phyloP scores from a whole-genome alignment of 805 yeast genomes.

The Candida loeiensis region DNA sequence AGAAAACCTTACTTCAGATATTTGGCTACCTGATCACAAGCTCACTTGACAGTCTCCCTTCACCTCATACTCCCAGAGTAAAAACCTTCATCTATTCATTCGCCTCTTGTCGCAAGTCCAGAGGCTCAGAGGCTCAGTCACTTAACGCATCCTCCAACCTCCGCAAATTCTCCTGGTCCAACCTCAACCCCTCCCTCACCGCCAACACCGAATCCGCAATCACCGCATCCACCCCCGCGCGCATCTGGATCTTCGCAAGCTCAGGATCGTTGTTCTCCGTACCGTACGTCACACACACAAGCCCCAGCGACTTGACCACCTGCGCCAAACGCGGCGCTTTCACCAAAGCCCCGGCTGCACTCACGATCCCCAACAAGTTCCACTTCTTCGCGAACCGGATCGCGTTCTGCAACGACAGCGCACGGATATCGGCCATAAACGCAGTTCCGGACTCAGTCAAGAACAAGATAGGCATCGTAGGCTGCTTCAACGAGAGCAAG shows the following conservation, averaged over 20 bases:
- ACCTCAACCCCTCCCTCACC: conserved; percentile 74
- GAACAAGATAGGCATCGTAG: conserved; percentile 85
- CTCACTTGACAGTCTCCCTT: too few species aligned
- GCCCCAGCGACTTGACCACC: conserved; percentile 86
- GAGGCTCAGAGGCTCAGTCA: conserved; percentile 7
- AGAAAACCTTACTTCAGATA: too few species aligned
- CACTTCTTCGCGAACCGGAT: conserved; percentile 86
- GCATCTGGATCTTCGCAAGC: conserved; percentile 78
- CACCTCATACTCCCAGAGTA: too few species aligned
- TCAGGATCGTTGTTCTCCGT: conserved; percentile 79
- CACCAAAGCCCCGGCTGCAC: conserved; percentile 84
- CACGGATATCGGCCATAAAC: conserved; percentile 85
- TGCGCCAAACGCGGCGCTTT: conserved; percentile 84
- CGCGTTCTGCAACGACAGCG: conserved; percentile 84
- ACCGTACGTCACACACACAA: conserved; percentile 93
- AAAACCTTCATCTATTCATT: too few species aligned
- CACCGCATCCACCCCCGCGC: conserved; percentile 97
- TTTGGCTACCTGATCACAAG: too few species aligned
- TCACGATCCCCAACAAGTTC: conserved; percentile 88
- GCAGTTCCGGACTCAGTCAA: conserved; percentile 85
- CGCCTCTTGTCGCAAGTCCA: too few species aligned
- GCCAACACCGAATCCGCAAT: conserved; percentile 93
- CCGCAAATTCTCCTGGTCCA: conserved; percentile 23
- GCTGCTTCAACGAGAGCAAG: conserved; percentile 84
- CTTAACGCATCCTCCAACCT: conserved; percentile 16